Base-by-base conservation (phyloP, 345 rosid species). In the Gossypium australe region DNA sequence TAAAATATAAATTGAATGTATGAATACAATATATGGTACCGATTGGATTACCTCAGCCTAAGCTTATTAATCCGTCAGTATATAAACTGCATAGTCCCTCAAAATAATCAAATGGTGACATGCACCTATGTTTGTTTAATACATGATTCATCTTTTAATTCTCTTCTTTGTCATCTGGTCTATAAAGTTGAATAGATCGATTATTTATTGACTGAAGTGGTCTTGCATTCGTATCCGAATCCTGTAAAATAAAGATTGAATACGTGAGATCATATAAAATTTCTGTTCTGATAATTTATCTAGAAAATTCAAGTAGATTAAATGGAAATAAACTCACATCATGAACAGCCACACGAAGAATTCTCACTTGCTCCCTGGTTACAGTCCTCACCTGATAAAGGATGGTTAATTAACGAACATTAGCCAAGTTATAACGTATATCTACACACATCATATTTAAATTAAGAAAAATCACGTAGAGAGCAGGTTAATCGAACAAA, bases 271-370 rank as follows among this genome's bases (percentile, higher is more conserved):
- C 49, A 47, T 47, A 47, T 47, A 2, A 7, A 55, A 53, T 17
- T 7, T 55, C 22, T 17, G 58, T 55, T 55, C 11, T 3, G 58
- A 55, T 20, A 55, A n/a, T 8, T 55, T 10, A 8, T n/a, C 22
- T n/a, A 24, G 24, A 1, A 53, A 53, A n/a, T n/a, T 53, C 22
- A 53, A 53, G 58, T 53, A 34, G 38, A 34, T 34, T 34, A 4
- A 5, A 34, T 34, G 16, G 14, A 49, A 51, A 55, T 55, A 17
- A 16, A 86, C 92, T 89, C 29, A 94, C 98, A 73, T 92, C 98
- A 24, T 86, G 94, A 12, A 89, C 97, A 18, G 94, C 92, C 12
- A 88, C 93, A 0, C 94, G 94, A 56, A 94, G 93, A 52, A 85
- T 52, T 34, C 22, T 80, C 63, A 90, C 75, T 84, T 94, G 97